Base-by-base conservation (phyloP, 2,329 filamentous ascomycete species). In the Aspergillus viridinutans region DNA sequence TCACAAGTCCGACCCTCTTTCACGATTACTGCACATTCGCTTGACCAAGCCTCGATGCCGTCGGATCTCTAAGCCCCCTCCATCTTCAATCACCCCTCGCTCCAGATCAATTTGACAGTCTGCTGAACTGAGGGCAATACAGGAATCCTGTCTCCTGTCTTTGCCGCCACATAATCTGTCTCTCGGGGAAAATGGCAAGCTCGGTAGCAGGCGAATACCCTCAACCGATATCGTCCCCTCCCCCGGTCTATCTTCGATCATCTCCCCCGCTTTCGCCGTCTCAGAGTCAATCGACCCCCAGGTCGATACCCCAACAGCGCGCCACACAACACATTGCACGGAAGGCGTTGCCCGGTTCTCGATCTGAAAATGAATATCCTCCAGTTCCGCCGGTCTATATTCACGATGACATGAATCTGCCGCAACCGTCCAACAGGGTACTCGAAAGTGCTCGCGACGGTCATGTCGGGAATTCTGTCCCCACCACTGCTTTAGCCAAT, bases 191-290 rank as follows among this genome's bases (percentile, higher is more conserved):
- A 53, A 74, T 74, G 72, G 67, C 70, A 9, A 67, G 62, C 59
- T 62, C 66, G 40, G 54, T 64, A 20, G 58, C 63, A 45, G 58
- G 51, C 50, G 60, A 59, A 38, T 64, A 67, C 50, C 65, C 59
- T 45, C 67, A 67, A 38, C 67, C 73, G 50, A 64, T 73, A 40
- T 72, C 76, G 40, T 72, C 75, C 65, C 76, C 76, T 58, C 71
- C 75, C n/a, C 73, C 75, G 28, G 75, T 75, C 59, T 77, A 78
- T 61, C 67, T 76, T 59, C 67, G 70, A 60, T 71, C 74, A 50
- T 72, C 74, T 54, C 67, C 72, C 58, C 68, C 72, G 10, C 43
- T 47, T 38, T 62, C 68, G 42, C 61, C 65, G 50, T 52, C 64
- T 50, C 67, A 47, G 23, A 23, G 21, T 47, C 43, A 47, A 47